A percentile compares a stretch with the other conserved stretches of the same genome.
Evolutionary conservation across 352 stramenopile species (phyloP).

Genomic region (Thraustochytrium aureum): DNA sequence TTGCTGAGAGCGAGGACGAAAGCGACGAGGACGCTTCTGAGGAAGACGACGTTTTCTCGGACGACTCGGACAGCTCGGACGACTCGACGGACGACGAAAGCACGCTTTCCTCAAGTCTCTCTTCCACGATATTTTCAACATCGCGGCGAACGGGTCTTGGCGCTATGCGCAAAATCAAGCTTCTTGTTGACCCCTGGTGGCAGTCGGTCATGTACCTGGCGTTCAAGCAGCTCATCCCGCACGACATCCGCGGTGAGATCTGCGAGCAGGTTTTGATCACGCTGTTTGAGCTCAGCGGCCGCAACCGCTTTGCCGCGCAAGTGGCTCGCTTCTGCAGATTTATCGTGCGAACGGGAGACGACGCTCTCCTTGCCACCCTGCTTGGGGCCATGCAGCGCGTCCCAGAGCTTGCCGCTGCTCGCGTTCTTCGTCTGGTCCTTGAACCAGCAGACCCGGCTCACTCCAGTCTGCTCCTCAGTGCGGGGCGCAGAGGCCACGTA

Average conservation of each 20-base stretch:
- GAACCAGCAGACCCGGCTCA: background rate
- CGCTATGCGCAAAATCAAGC: conserved; percentile 5
- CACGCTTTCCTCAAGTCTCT: background rate
- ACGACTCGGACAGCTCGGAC: conserved; percentile 15
- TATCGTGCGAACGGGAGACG: background rate
- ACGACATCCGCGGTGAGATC: conserved; percentile 4
- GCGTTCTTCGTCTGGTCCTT: background rate
- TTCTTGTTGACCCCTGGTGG: conserved; percentile 26
- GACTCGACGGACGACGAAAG: background rate
- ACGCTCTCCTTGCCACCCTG: background rate
- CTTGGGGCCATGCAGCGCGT: background rate
- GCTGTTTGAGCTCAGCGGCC: conserved; percentile 4
- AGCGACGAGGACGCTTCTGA: too few relatives aligned
- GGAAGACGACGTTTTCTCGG: too few relatives aligned
- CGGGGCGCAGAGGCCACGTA: background rate
- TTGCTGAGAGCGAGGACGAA: too few relatives aligned
- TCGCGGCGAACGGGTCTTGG: background rate
- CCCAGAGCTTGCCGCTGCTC: background rate
- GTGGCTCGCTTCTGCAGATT: background rate
- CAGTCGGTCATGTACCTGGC: conserved; percentile 19
- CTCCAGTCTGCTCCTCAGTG: background rate
- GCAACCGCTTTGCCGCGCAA: background rate
- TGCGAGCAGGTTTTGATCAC: background rate
- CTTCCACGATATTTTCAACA: background rate
- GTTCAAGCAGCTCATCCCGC: conserved; percentile 14